Conservation (phyloP, 2,329 filamentous ascomycete genomes). For the Sordariomycetes sp. region DNA sequence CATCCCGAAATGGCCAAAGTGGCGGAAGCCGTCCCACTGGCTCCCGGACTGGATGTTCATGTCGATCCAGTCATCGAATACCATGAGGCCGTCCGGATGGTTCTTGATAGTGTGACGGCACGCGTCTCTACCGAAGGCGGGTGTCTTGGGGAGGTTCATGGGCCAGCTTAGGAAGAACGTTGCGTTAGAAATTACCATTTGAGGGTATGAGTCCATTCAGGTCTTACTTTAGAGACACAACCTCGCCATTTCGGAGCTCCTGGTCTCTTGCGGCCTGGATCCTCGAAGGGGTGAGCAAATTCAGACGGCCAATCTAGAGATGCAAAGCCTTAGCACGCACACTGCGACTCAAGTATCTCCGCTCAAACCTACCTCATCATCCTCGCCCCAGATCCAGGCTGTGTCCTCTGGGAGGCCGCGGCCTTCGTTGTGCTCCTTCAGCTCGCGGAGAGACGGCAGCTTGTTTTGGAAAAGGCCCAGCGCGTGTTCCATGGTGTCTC, state of each 20-base stretch:
- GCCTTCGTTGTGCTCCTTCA: neutral
- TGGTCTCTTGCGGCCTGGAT: neutral
- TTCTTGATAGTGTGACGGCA: neutral
- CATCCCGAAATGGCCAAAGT: conserved; percentile 14
- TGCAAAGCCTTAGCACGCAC: neutral
- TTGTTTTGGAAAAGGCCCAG: neutral
- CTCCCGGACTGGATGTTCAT: conserved; percentile 24
- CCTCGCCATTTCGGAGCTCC: neutral
- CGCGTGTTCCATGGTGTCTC: neutral
- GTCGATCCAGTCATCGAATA: neutral
- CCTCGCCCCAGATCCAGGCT: neutral
- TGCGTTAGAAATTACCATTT: neutral
- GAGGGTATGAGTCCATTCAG: neutral
- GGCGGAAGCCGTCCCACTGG: conserved; percentile 27
- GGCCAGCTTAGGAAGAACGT: neutral
- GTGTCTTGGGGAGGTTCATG: neutral
- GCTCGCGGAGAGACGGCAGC: neutral
- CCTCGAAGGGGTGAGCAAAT: neutral
- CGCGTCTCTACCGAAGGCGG: neutral
- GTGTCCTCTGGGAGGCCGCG: neutral
- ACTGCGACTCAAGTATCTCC: neutral
- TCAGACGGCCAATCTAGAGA: neutral
- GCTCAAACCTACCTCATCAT: neutral
- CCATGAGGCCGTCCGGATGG: neutral
- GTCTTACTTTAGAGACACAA: neutral